These are phyloP conservation scores for Knoxdaviesia proteae DNA, from an alignment of 2,329 filamentous ascomycete genomes.

Conservation along the genomic window DNA sequence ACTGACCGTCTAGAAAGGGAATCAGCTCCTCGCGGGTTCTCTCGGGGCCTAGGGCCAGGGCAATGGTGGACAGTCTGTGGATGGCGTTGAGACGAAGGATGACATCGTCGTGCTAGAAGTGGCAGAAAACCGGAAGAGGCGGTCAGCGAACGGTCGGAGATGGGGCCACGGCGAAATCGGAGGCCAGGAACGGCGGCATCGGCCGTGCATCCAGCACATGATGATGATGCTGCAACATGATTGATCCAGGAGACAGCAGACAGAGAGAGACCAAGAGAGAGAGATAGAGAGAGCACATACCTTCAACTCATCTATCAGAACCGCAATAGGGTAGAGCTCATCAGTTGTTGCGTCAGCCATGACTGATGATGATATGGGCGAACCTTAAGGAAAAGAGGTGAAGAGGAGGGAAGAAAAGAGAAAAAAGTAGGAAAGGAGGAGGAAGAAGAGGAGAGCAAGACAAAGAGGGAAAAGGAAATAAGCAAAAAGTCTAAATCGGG, in stretches of 20 bases:
- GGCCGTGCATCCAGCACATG: conserved; percentile 1
- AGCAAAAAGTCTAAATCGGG: neutral
- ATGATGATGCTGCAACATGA: too few relatives aligned
- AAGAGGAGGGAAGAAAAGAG: neutral
- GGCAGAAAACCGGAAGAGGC: conserved; percentile 6
- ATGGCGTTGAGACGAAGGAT: conserved; percentile 95
- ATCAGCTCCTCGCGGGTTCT: conserved; percentile 96
- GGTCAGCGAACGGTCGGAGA: neutral
- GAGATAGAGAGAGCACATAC: conserved; percentile 27
- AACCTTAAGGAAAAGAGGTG: neutral
- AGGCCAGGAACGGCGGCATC: conserved; percentile 8
- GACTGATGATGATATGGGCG: conserved; percentile 16
- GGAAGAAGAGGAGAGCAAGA: conserved; percentile 1
- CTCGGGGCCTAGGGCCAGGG: conserved; percentile 84
- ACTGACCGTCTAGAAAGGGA: conserved; percentile 92
- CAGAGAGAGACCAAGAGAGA: conserved; percentile 3
- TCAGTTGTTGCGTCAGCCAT: conserved; percentile 86
- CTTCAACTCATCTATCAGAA: conserved; percentile 99
- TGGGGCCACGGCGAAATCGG: conserved; percentile 1
- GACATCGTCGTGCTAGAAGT: conserved; percentile 79
- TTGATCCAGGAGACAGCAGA: neutral
- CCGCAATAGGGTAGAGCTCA: conserved; percentile 98
- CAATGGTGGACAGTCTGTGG: conserved; percentile 93
- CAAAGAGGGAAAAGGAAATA: neutral
- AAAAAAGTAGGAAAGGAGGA: neutral